phyloP scores from a whole-genome alignment of 2,329 filamentous ascomycete species.

The Lasiodiplodia hormozganensis region DNA sequence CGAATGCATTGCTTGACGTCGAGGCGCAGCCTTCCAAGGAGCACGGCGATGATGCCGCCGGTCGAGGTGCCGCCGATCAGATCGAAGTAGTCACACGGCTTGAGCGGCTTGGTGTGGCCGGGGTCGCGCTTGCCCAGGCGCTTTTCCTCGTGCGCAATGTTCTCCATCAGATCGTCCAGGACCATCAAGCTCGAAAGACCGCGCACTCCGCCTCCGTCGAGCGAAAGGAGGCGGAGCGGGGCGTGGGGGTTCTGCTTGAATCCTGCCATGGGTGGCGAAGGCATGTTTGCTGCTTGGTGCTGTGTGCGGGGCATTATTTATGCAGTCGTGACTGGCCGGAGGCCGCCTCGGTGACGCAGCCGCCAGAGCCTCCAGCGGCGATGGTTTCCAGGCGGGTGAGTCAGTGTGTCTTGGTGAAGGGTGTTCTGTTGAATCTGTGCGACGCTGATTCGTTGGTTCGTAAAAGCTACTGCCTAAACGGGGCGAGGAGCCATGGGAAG shows the following conservation, averaged over 20 bases:
- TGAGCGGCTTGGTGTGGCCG: slow-evolving; percentile 40
- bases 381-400: slow-evolving; percentile 14
- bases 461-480: slow-evolving; percentile 5
- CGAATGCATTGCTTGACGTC: slow-evolving; percentile 46
- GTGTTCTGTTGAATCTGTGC: not conserved
- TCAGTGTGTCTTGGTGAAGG: slow-evolving; percentile 9
- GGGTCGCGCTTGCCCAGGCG: slow-evolving; percentile 39
- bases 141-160: slow-evolving; percentile 47
- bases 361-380: slow-evolving; percentile 1
- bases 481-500: not conserved
- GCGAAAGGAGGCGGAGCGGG: slow-evolving; percentile 43
- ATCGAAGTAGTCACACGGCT: slow-evolving; percentile 51
- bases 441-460: not conserved
- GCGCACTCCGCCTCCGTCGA: slow-evolving; percentile 49
- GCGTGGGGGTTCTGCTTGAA: slow-evolving; percentile 36
- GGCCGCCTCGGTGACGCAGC: slow-evolving; percentile 22
- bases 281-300: slow-evolving; percentile 13
- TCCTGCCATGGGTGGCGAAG: slow-evolving; percentile 25
- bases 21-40: slow-evolving; percentile 47
- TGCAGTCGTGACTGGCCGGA: not conserved
- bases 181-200: slow-evolving; percentile 49
- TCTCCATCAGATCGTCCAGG: slow-evolving; percentile 49
- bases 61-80: slow-evolving; percentile 50
- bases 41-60: slow-evolving; percentile 49
- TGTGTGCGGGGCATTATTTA: slow-evolving; percentile 13